phyloP scores from a whole-genome alignment of 2,329 filamentous ascomycete genomes.

The Venturia effusa region DNA sequence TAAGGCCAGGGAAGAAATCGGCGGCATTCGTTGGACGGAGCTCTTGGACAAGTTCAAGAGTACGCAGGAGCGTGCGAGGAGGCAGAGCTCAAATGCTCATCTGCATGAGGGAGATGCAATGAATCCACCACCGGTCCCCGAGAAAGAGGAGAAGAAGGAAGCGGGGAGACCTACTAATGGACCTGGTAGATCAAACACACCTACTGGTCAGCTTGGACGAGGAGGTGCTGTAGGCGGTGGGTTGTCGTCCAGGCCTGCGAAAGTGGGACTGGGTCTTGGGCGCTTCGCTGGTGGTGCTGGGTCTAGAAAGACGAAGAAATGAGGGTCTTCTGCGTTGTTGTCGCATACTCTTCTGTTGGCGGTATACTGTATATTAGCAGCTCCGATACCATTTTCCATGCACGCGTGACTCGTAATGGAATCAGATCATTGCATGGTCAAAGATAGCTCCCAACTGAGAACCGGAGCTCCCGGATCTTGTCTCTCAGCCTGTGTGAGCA shows the following conservation, averaged over 20 bases:
- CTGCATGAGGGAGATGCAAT: neutral
- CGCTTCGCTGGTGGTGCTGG: slow-evolving; percentile 30
- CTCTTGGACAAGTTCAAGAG: slow-evolving; percentile 87
- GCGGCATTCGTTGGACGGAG: slow-evolving; percentile 78
- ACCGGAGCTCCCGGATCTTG: no score
- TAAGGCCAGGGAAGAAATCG: slow-evolving; percentile 64
- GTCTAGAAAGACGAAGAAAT: slow-evolving; percentile 19
- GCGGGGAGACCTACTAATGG: neutral
- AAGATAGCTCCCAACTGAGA: no score
- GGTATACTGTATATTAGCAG: neutral
- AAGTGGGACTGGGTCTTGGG: slow-evolving; percentile 34
- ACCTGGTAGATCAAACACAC: neutral
- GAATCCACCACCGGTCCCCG: slow-evolving; percentile 7
- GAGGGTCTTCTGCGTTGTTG: neutral
- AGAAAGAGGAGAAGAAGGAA: slow-evolving; percentile 6
- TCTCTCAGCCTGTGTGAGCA: no score
- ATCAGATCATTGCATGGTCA: no score
- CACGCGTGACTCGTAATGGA: no score
- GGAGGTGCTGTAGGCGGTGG: slow-evolving; percentile 7
- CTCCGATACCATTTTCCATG: neutral
- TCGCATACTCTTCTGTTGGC: neutral
- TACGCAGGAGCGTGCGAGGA: slow-evolving; percentile 76
- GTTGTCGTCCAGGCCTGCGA: slow-evolving; percentile 22
- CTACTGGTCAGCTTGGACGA: neutral
- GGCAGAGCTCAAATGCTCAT: slow-evolving; percentile 22